Percentiles rank a stretch among this genome's conserved stretches.
Conservation (phyloP, 1,284 basidiomycete species). For the Heterobasidion occidentale region DNA sequence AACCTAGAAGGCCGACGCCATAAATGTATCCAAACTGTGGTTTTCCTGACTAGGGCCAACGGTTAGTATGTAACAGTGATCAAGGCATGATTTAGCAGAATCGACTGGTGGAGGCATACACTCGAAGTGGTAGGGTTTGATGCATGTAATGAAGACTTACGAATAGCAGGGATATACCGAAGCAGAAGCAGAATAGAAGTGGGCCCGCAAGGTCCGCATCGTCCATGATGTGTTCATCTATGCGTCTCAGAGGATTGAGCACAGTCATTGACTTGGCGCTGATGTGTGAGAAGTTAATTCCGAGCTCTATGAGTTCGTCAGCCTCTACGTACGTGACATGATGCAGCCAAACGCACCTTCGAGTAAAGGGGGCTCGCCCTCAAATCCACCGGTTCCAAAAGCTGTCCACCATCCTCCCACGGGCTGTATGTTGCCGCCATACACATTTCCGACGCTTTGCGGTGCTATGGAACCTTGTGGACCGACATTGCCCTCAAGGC, state of each 20-base stretch:
- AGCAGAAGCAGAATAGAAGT: constrained; percentile 90
- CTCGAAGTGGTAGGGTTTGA: background rate
- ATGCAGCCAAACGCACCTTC: constrained; percentile 54
- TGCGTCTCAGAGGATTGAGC: constrained; percentile 82
- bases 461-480: constrained; percentile 47
- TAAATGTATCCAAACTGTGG: constrained; percentile 99
- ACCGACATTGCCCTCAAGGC: constrained; percentile 63
- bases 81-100: background rate
- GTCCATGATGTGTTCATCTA: constrained; percentile 98
- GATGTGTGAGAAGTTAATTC: constrained; percentile 97
- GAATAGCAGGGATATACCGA: constrained; percentile 85
- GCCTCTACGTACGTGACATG: constrained; percentile 2
- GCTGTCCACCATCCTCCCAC: constrained; percentile 87
- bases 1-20: constrained; percentile 92
- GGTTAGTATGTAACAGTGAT: background rate
- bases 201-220: constrained; percentile 98
- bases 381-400: constrained; percentile 92
- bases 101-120: background rate
- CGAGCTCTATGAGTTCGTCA: constrained; percentile 67
- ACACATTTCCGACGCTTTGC: constrained; percentile 35
- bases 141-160: constrained; percentile 41
- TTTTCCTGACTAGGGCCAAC: constrained; percentile 76
- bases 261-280: constrained; percentile 92
- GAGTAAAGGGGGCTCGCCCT: constrained; percentile 88
- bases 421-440: constrained; percentile 66